phyloP scores from a whole-genome alignment of 805 yeast genomes.

The Ogataea philodendri region DNA sequence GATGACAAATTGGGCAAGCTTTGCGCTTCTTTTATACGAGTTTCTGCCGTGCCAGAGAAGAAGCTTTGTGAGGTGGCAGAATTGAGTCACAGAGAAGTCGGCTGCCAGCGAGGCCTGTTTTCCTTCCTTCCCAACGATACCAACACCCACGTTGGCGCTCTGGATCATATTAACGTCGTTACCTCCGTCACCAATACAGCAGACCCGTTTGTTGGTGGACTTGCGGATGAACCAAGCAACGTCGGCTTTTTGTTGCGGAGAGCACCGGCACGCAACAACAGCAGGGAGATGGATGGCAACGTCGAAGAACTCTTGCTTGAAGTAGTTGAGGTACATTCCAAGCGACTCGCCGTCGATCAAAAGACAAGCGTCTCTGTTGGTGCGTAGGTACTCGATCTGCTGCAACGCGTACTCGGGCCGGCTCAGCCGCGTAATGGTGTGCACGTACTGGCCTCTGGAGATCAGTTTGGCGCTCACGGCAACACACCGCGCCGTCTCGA shows the following conservation, averaged over 20 bases:
- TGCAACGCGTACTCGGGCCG: constrained; percentile 67
- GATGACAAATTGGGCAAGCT: constrained; percentile 91
- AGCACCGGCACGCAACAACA: constrained; percentile 97
- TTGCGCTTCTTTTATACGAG: constrained; percentile 93
- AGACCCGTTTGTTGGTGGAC: constrained; percentile 82
- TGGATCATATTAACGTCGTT: constrained; percentile 99
- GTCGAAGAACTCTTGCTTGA: constrained; percentile 69
- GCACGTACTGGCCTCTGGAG: constrained; percentile 90
- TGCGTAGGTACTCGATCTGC: constrained; percentile 67
- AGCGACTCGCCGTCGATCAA: constrained; percentile 93
- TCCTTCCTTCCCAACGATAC: constrained; percentile 98
- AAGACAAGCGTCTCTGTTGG: constrained; percentile 67
- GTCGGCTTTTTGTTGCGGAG: constrained; percentile 98
- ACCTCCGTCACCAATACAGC: constrained; percentile 99
- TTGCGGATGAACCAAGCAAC: constrained; percentile 78
- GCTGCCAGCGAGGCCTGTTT: constrained; percentile 97
- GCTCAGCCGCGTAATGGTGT: constrained; percentile 69
- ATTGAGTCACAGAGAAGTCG: constrained; percentile 90
- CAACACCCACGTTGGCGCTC: constrained; percentile 98
- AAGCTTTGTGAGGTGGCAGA: constrained; percentile 81
- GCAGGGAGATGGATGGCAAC: constrained; percentile 80
- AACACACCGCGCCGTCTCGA: constrained; percentile 97
- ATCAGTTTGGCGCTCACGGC: constrained; percentile 94
- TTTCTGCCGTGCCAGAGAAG: constrained; percentile 98
- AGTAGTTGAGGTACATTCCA: constrained; percentile 60